phyloP scores from a whole-genome alignment of 2,329 filamentous ascomycete species.

The Neofusicoccum sp. region DNA sequence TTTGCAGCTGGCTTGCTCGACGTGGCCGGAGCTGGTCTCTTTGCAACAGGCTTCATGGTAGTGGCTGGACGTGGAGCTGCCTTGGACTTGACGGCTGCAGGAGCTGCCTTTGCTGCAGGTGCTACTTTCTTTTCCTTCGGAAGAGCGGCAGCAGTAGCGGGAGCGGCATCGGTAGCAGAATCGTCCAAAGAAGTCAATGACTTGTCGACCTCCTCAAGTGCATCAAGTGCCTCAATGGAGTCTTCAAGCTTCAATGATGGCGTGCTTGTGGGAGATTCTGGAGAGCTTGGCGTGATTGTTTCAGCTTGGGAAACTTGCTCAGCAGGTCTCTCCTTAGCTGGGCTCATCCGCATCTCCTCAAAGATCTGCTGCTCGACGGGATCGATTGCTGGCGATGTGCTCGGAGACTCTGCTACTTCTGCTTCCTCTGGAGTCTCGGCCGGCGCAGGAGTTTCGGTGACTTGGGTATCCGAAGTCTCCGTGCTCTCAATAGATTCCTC shows the following conservation, averaged over 20 bases:
- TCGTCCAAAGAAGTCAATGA: constrained; percentile 36
- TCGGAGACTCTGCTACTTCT: neutral
- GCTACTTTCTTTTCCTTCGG: constrained; percentile 22
- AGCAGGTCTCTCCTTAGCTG: neutral
- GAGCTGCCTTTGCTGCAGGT: neutral
- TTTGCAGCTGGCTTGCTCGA: neutral
- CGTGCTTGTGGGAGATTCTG: constrained; percentile 23
- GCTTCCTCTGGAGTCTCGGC: neutral
- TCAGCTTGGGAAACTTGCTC: constrained; percentile 21
- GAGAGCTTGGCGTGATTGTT: neutral
- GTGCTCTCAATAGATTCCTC: neutral
- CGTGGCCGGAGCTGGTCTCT: neutral
- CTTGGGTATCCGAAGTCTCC: neutral
- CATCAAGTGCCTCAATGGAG: constrained; percentile 52
- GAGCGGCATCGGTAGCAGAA: constrained; percentile 26
- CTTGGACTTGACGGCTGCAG: neutral
- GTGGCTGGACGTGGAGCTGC: neutral
- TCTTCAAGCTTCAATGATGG: constrained; percentile 42
- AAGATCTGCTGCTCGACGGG: constrained; percentile 1
- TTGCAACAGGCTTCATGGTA: neutral
- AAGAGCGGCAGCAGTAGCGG: constrained; percentile 23
- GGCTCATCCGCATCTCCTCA: neutral
- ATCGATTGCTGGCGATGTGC: constrained; percentile 2
- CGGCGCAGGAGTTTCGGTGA: neutral
- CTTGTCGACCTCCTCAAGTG: constrained; percentile 47